These are phyloP conservation scores for Saprolegnia diclina DNA, from an alignment of 352 stramenopile genomes.

Conservation along the genomic window DNA sequence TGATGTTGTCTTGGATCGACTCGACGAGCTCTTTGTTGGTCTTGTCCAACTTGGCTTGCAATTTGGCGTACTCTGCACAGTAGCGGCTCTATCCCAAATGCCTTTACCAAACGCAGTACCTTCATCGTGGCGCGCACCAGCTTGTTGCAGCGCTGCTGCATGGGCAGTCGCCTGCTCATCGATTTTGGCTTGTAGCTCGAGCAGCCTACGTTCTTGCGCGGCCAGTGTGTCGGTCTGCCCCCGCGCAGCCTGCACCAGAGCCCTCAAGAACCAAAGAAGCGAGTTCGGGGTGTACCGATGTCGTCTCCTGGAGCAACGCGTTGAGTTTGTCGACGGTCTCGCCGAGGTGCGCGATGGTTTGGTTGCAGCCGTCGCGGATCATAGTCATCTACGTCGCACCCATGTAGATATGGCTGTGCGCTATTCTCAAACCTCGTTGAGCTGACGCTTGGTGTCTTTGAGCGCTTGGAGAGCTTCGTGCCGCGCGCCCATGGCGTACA, in stretches of 20 bases:
- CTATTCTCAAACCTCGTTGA: conserved; percentile 13
- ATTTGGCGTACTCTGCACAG: conserved; percentile 9
- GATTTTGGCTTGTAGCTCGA: neutral
- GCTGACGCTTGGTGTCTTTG: conserved; percentile 45
- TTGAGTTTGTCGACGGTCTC: neutral
- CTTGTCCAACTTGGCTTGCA: conserved; percentile 48
- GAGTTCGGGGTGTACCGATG: neutral
- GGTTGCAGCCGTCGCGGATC: neutral
- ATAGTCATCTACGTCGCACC: conserved; percentile 12
- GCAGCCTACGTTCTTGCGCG: neutral
- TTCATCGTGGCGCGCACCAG: conserved; percentile 4
- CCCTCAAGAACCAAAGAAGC: neutral
- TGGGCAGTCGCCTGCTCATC: neutral
- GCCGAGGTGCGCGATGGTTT: neutral
- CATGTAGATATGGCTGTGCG: neutral
- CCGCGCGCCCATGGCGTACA: conserved; percentile 67
- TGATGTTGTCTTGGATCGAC: conserved; percentile 26
- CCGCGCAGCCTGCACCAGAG: neutral
- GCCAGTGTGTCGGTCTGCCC: neutral
- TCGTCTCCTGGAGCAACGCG: neutral
- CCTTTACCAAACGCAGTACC: neutral
- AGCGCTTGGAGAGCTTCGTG: conserved; percentile 58
- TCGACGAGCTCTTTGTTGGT: conserved; percentile 71
- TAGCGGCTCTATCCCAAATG: neutral
- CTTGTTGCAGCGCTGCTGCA: neutral